Evolutionary conservation across 805 yeast genomes (phyloP), one percentile per base, ranked within the genome.

Genomic region (Zygosaccharomyces kombuchaensis): DNA sequence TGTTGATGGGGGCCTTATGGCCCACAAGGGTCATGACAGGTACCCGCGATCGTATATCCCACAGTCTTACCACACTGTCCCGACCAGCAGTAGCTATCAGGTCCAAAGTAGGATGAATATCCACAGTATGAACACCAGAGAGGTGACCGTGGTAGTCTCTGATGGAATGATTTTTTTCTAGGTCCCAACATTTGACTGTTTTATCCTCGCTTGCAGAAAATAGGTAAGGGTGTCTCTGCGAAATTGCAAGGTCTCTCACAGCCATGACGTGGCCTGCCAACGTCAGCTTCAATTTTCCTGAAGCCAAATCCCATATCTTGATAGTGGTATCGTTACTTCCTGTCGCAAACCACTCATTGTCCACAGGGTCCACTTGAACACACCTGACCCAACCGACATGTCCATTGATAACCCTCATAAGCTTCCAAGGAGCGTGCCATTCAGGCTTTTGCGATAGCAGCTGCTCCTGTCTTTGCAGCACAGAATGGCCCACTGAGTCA

Each of bases 171-270:
- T 90, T 87, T 58, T 81, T 78, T 63, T 91, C 98, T 54, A 93
- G 72, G 69, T 93, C 99, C 97, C 98, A 93, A 65, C 98, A 90
- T 60, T 87, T 80, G 8, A 89, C 87, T 21, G 89, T 75, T 63
- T 90, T 90, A 63, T 93, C 99, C 60, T 93, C 98, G 36, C 96
- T 85, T 19, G 93, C 90, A 10, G 91, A 80, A 62, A 90, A 93
- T 71, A 93, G 68, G 63, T 91, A 91, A 0, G 98, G 96, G 60
- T 82, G 88, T 44, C 84, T 71, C 2, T 74, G 70, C 0, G 96
- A 86, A 0, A 91, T 76, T 0, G 75, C 81, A 12, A 93, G 58
- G 2, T 87, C 84, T 45, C 96, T 68, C 0, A 93, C 91, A 0
- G 88, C 80, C 96, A 91, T 86, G 4, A 84, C 76, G 65, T 93